Evolutionary conservation across 1,139 yeast species (phyloP).

Genomic region (Diutina scorzettiae): DNA sequence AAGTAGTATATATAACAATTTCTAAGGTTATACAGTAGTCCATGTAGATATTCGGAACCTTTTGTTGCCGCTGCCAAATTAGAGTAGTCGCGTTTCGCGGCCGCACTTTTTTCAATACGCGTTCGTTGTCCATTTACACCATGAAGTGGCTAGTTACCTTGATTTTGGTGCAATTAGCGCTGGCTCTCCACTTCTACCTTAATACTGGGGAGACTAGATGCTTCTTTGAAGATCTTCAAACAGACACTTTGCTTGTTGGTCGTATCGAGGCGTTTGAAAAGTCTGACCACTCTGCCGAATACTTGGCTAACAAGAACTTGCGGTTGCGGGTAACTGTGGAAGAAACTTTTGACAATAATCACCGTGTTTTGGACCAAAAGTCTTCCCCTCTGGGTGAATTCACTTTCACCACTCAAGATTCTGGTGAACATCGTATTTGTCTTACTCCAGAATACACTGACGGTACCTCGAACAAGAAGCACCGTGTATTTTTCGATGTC

Average conservation of each 20-base stretch:
- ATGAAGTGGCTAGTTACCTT: conserved; percentile 9
- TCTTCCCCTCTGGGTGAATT: conserved; percentile 50
- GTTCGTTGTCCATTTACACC: conserved; percentile 1
- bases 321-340: conserved; percentile 38
- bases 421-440: conserved; percentile 67
- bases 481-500: conserved; percentile 34
- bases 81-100: too few species aligned
- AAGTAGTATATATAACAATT: too few species aligned
- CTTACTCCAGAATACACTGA: conserved; percentile 51
- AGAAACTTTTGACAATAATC: conserved; percentile 56
- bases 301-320: conserved; percentile 26
- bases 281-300: conserved; percentile 30
- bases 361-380: conserved; percentile 56
- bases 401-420: conserved; percentile 55
- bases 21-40: too few species aligned
- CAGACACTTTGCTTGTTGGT: conserved; percentile 49
- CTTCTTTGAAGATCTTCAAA: conserved; percentile 52
- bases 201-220: conserved; percentile 51
- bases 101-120: too few species aligned
- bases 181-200: conserved; percentile 39
- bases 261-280: conserved; percentile 43
- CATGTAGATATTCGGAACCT: too few species aligned
- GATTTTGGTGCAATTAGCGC: conserved; percentile 8
- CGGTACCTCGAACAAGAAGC: conserved; percentile 21
- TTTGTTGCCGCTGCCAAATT: too few species aligned